Evolutionary conservation across 768 basidiomycete genomes (phyloP), one percentile per base, ranked within the genome.

Genomic region (Russula olivacea): DNA sequence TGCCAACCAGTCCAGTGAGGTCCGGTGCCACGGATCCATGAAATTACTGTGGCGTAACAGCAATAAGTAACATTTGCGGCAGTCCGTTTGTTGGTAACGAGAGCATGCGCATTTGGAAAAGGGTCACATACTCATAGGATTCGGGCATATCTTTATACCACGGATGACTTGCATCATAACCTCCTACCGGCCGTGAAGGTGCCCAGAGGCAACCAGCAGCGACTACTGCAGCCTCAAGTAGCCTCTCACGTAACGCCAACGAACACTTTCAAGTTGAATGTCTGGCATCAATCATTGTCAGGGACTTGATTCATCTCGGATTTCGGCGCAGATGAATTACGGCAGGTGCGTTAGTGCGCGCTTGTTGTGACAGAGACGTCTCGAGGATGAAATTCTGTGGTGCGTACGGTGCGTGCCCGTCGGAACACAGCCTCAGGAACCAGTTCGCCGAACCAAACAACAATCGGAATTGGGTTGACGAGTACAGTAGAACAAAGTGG

Each of bases 271-370:
- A n/a, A n/a, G n/a, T n/a, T 49, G 48, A 25, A 21, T 4, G 19
- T n/a, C 38, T 45, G 10, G n/a, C 19, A 45, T 45, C 43, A 19
- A 45, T 47, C 45, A 12, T 21, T 10, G 45, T 47, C 45, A 47
- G 11, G 45, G 45, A 23, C 45, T 47, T 21, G n/a, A 4, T n/a
- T 17, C 41, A 43, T 43, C 10, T 64, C 0, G 80, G 74, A 34
- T 79, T 47, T 47, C n/a, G 21, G 45, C 21, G 21, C 45, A 47
- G 10, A 47, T 47, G 9, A 12, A 21, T 21, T 47, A 11, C 21
- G 21, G n/a, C 45, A 12, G 4, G 21, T 21, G 21, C 11, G 11
- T 21, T 4, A 21, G 4, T 21, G 45, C 45, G 45, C 45, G 45
- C 9, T n/a, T 47, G 45, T 21, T 0, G 45, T 23, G 45, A 47